Evolutionary conservation across 495 filamentous ascomycete genomes (phyloP), one percentile per base, ranked within the genome.

Genomic region (Annulohypoxylon bovei): DNA sequence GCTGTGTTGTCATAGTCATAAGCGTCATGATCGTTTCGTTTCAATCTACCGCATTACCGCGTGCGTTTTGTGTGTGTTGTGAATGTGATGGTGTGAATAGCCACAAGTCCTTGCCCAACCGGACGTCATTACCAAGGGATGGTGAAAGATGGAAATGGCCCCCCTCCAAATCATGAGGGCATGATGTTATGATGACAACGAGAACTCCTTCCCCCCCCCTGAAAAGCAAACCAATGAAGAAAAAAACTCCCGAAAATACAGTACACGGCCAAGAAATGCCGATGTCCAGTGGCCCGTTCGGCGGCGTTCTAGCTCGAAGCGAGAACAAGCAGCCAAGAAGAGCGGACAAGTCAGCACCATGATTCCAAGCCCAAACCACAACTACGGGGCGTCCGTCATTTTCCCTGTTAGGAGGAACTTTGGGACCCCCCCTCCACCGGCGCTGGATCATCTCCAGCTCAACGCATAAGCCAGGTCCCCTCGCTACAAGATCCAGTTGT

Each of bases 401-500:
- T 56, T 25, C 53, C 32, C 25, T 22, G 14, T 56, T 39, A 22
- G 53, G 53, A 39, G 18, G 62, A 27, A 50, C 28, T 42, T 42
- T 42, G 39, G 6, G 39, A 20, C n/a, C n/a, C 39, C 35, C 27
- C 37, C 33, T 65, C 67, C 60, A 53, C 59, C 28, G 54, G 54
- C 39, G 25, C 54, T 33, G 56, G 35, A n/a, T 30, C 50, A 40
- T 35, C 37, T 42, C 39, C 39, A 42, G 39, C 39, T 22, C 22
- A 62, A 65, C 55, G 56, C 40, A 35, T 52, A 16, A 60, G 23
- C 46, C 60, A 55, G 47, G 55, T 27, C 46, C 64, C 64, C 62
- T 66, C 64, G 39, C 47, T 75, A 81, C 25, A 73, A 78, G 61
- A 81, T 73, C 80, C 80, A 82, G 37, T 79, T 73, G 12, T 79